Conservation (phyloP, 768 basidiomycete species). For the Auricularia sp. region DNA sequence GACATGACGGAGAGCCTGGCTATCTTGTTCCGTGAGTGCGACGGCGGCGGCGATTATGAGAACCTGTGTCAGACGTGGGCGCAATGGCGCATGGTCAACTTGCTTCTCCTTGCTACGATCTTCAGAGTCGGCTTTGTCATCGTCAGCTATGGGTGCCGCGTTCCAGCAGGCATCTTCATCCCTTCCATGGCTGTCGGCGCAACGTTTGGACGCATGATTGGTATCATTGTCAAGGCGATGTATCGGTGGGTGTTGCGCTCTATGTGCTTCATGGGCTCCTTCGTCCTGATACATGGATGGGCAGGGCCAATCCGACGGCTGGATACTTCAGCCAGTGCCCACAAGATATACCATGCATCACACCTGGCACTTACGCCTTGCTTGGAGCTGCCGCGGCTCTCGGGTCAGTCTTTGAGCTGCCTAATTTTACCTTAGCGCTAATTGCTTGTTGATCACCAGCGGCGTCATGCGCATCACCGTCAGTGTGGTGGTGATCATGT, state of each 20-base stretch:
- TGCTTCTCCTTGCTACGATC: slow-evolving; percentile 81
- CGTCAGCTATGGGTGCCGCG: slow-evolving; percentile 90
- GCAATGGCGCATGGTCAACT: slow-evolving; percentile 94
- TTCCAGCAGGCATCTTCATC: slow-evolving; percentile 96
- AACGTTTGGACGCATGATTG: slow-evolving; percentile 93
- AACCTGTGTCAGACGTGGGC: slow-evolving; percentile 85
- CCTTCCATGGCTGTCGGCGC: slow-evolving; percentile 99
- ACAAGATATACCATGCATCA: slow-evolving; percentile 92
- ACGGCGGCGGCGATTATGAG: slow-evolving; percentile 82
- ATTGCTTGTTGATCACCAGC: slow-evolving; percentile 28
- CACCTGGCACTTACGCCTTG: slow-evolving; percentile 96
- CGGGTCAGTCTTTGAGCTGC: slow-evolving; percentile 39
- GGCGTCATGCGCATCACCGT: slow-evolving; percentile 97
- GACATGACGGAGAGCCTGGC: slow-evolving; percentile 98
- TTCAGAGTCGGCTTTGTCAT: slow-evolving; percentile 81
- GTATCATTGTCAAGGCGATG: slow-evolving; percentile 90
- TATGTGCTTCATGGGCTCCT: not conserved
- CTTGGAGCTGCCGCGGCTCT: slow-evolving; percentile 93
- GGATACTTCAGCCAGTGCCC: slow-evolving; percentile 86
- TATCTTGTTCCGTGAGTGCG: slow-evolving; percentile 91
- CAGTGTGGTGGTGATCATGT: slow-evolving; percentile 98
- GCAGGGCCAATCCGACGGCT: slow-evolving; percentile 75
- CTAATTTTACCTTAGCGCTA: not conserved
- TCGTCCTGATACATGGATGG: slow-evolving; percentile 29
- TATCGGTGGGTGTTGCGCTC: slow-evolving; percentile 44